Conservation (phyloP, 2,329 filamentous ascomycete species). For the Calonectria hawksworthii region DNA sequence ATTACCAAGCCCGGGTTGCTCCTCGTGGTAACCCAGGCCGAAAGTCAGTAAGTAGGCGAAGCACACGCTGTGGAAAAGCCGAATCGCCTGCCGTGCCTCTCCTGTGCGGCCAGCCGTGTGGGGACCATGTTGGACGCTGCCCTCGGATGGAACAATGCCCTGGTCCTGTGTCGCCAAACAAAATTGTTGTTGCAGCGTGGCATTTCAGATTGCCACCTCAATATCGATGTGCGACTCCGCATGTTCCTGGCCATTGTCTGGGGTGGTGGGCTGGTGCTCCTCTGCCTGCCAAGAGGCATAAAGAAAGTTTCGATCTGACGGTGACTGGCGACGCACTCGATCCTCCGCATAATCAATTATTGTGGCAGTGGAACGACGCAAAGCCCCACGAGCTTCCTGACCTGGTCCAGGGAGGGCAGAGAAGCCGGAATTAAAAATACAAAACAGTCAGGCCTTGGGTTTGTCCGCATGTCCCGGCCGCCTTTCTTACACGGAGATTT, state of each 20-base stretch:
- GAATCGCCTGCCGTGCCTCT: conserved; percentile 30
- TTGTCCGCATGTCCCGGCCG: background rate
- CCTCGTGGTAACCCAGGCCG: conserved; percentile 12
- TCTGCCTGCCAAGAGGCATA: conserved; percentile 10
- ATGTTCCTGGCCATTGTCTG: conserved; percentile 26
- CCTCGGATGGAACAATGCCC: conserved; percentile 19
- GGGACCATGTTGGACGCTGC: conserved; percentile 7
- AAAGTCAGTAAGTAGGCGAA: conserved; percentile 5
- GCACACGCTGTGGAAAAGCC: conserved; percentile 19
- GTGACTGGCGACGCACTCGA: conserved; percentile 6
- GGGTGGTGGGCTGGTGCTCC: conserved; percentile 2
- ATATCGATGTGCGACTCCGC: conserved; percentile 17
- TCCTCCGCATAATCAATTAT: conserved; percentile 19
- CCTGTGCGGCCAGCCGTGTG: conserved; percentile 17
- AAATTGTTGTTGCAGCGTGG: conserved; percentile 15
- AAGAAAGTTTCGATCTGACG: conserved; percentile 21
- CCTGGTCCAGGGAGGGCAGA: background rate
- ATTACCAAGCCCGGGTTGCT: conserved; percentile 16
- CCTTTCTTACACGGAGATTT: background rate
- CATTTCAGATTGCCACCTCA: conserved; percentile 23
- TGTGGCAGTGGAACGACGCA: background rate
- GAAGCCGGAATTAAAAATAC: background rate
- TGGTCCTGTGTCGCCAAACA: conserved; percentile 11
- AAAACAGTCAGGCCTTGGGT: background rate
- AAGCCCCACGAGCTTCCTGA: background rate